Evolutionary conservation across 805 yeast genomes (phyloP).

Genomic region (Peterozyma xylosa): DNA sequence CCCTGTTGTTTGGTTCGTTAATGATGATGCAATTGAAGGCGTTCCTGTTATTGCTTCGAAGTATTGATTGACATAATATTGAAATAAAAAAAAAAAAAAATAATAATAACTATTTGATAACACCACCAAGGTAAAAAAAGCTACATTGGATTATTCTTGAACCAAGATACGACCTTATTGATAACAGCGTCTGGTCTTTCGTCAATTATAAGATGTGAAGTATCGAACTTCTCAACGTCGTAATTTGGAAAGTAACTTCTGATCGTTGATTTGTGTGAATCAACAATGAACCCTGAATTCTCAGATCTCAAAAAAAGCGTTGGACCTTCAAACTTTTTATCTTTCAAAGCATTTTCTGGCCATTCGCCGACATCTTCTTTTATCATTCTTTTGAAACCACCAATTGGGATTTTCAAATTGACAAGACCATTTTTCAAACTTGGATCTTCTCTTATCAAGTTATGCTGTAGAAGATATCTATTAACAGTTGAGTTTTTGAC

Average conservation of each 20-base stretch:
- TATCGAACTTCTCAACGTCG: constrained; percentile 15
- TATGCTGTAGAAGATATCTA: constrained; percentile 29
- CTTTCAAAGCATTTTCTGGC: constrained; percentile 20
- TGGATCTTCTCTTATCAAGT: constrained; percentile 24
- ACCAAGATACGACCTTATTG: constrained; percentile 10
- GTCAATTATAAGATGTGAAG: constrained; percentile 32
- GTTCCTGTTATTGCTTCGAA: constrained; percentile 26
- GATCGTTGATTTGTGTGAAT: constrained; percentile 18
- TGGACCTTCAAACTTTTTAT: constrained; percentile 20
- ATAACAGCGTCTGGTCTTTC: constrained; percentile 23
- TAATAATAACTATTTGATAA: too few species aligned
- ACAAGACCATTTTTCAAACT: constrained; percentile 20
- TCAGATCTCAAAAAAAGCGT: constrained; percentile 37
- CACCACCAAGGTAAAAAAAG: too few species aligned
- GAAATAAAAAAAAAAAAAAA: background rate
- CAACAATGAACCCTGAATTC: constrained; percentile 32
- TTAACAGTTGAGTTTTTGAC: constrained; percentile 15
- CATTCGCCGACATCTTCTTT: constrained; percentile 23
- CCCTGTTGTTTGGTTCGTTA: constrained; percentile 77
- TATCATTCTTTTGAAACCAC: constrained; percentile 19
- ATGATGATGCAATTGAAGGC: constrained; percentile 66
- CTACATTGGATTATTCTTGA: background rate
- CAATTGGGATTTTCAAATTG: constrained; percentile 26
- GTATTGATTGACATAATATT: constrained; percentile 3
- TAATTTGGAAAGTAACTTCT: constrained; percentile 20